Percentiles rank a stretch among this genome's conserved stretches.
phyloP scores from a whole-genome alignment of 805 yeast species.

The Nakazawaea holstii region DNA sequence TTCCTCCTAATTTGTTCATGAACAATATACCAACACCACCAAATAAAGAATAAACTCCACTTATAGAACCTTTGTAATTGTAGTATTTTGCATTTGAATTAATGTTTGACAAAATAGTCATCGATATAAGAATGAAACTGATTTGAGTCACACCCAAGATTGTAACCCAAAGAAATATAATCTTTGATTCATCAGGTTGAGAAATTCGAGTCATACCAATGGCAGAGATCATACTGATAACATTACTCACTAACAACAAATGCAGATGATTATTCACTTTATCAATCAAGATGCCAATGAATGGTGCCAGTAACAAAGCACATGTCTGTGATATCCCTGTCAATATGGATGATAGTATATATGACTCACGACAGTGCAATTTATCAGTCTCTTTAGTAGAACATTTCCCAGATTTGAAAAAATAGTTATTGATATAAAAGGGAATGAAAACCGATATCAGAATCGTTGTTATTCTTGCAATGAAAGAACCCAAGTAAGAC shows the following conservation, averaged over 20 bases:
- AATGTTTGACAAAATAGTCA: constrained; percentile 42
- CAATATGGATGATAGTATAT: constrained; percentile 58
- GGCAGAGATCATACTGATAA: constrained; percentile 39
- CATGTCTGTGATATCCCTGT: constrained; percentile 62
- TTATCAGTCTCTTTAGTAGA: constrained; percentile 25
- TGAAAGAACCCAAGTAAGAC: constrained; percentile 57
- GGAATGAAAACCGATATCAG: constrained; percentile 58
- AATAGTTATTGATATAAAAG: constrained; percentile 53
- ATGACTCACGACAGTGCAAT: constrained; percentile 55
- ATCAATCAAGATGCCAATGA: constrained; percentile 59
- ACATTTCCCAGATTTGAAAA: constrained; percentile 46
- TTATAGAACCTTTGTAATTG: constrained; percentile 53
- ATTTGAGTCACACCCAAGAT: constrained; percentile 58
- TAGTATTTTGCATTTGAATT: constrained; percentile 38
- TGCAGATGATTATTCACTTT: constrained; percentile 24
- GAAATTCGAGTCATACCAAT: constrained; percentile 27
- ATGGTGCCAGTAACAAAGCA: constrained; percentile 56
- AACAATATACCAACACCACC: constrained; percentile 66
- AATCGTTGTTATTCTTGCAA: constrained; percentile 60
- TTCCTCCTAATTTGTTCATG: constrained; percentile 58
- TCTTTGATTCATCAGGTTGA: constrained; percentile 29
- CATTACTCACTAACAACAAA: constrained; percentile 31
- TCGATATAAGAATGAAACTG: constrained; percentile 55
- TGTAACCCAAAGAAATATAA: constrained; percentile 32
- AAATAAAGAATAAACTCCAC: constrained; percentile 63